Conservation (phyloP, 306 rosid genomes). For the Rosa chinensis region DNA sequence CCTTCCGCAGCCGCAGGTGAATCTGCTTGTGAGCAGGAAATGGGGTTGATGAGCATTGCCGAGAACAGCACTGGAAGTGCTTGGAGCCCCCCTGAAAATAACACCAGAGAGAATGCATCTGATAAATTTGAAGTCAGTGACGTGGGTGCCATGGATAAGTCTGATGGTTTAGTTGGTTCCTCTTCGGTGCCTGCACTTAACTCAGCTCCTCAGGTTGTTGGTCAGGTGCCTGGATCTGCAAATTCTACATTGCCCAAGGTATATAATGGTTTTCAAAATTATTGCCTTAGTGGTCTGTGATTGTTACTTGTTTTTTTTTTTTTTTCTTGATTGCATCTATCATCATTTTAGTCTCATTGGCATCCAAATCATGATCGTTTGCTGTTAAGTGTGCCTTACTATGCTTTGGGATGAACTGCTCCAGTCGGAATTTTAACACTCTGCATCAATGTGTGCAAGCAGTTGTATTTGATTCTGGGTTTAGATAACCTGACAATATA, state of each 20-base stretch:
- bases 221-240: slow-evolving; percentile 44
- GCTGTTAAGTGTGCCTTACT: neutral
- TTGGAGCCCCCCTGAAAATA: slow-evolving; percentile 43
- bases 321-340: neutral
- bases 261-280: slow-evolving; percentile 17
- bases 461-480: no score
- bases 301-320: neutral
- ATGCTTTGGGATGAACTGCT: no score
- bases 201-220: slow-evolving; percentile 38
- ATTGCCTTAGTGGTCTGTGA: neutral
- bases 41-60: slow-evolving; percentile 83
- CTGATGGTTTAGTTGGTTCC: slow-evolving; percentile 44
- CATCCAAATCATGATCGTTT: neutral
- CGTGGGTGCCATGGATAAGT: slow-evolving; percentile 33
- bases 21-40: slow-evolving; percentile 79
- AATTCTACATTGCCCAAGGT: slow-evolving; percentile 71
- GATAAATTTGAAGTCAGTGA: slow-evolving; percentile 43
- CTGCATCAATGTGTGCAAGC: no score
- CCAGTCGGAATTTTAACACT: no score
- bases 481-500: no score
- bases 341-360: neutral
- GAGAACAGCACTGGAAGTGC: slow-evolving; percentile 52
- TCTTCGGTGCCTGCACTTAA: slow-evolving; percentile 51
- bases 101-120: slow-evolving; percentile 34
- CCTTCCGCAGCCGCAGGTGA: slow-evolving; percentile 58